Base-by-base conservation (phyloP, 768 basidiomycete species). In the Pleurotus eryngii region DNA sequence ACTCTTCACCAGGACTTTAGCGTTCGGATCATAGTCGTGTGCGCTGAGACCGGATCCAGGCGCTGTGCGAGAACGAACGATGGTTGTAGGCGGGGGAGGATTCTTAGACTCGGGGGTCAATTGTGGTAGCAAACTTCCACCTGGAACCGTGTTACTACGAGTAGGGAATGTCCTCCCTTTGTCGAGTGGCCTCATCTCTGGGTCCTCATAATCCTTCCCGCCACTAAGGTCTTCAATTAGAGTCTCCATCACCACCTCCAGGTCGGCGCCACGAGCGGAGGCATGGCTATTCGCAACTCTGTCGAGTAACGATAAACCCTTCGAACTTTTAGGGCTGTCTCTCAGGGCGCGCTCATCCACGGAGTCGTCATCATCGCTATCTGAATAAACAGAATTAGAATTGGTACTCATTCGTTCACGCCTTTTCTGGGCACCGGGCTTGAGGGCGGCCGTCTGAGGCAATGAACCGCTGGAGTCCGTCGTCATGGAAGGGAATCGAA, bases 81-180 rank as follows among this genome's bases (percentile, higher is more conserved):
- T 79, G 47, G 86, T 85, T 60, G 79, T 74, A 26, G 82, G 76
- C 35, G 86, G 77, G 47, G 72, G 73, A 6, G 85, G 84, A 15
- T 85, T 68, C 71, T 86, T 87, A 43, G 77, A 74, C 20, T 78
- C 62, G 59, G 38, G 50, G 39, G 76, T 75, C 26, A 66, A 63
- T 15, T 81, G 82, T 2, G 81, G 75, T 37, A 75, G 74, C 22
- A 68, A 68, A 35, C 75, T 57, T 71, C 77, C 47, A 77, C 51
- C 51, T 18, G 51, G 51, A 15, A 56, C 42, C 14, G 55, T 47
- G 17, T 56, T 47, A 17, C 55, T 46, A 27, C 55, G 43, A 11
- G 46, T 38, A 27, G 55, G 46, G 0, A 26, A 18, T 20, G 20
- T 27, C 11, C 26, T 46, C 24, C 18, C 40, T 11, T 30, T 40